Evolutionary conservation across 257 asterid species (phyloP).

Genomic region (Scutellaria galericulata): DNA sequence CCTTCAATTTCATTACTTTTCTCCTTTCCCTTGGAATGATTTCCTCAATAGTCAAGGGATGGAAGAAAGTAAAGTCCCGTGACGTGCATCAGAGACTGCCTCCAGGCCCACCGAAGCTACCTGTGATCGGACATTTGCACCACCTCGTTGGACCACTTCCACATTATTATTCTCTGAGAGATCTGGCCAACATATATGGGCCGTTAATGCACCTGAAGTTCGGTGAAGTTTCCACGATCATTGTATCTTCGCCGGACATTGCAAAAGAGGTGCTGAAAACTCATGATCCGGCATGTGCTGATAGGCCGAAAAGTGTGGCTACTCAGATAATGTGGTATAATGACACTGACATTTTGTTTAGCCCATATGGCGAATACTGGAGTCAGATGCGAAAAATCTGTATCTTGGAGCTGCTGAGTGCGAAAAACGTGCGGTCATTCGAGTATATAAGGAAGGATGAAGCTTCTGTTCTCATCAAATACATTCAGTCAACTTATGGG

Average conservation of each 20-base stretch:
- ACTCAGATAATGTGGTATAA: constrained; percentile 39
- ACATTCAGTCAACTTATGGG: constrained; percentile 20
- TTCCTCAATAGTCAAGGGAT: constrained; percentile 30
- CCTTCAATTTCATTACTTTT: constrained; percentile 30
- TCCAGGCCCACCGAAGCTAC: constrained; percentile 46
- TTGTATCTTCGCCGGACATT: constrained; percentile 37
- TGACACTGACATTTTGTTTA: constrained; percentile 34
- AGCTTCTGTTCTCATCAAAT: constrained; percentile 29
- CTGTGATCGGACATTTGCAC: constrained; percentile 47
- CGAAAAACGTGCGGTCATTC: constrained; percentile 44
- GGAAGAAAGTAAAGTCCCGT: constrained; percentile 25
- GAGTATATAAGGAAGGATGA: constrained; percentile 41
- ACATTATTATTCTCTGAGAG: constrained; percentile 38
- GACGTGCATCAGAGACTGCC: constrained; percentile 32
- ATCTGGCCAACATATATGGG: constrained; percentile 37
- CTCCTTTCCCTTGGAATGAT: constrained; percentile 27
- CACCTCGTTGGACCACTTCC: constrained; percentile 39
- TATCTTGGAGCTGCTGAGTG: constrained; percentile 35
- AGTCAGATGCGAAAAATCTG: constrained; percentile 42
- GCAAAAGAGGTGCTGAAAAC: constrained; percentile 41
- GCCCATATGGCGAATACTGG: constrained; percentile 45
- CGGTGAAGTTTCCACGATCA: constrained; percentile 34
- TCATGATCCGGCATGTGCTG: constrained; percentile 44
- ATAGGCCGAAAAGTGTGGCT: constrained; percentile 43
- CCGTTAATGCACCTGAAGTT: constrained; percentile 43